A percentile compares a stretch with the other conserved stretches of the same genome.
Conservation (phyloP, 2,329 filamentous ascomycete genomes). For the Fonsecaea nubica region DNA sequence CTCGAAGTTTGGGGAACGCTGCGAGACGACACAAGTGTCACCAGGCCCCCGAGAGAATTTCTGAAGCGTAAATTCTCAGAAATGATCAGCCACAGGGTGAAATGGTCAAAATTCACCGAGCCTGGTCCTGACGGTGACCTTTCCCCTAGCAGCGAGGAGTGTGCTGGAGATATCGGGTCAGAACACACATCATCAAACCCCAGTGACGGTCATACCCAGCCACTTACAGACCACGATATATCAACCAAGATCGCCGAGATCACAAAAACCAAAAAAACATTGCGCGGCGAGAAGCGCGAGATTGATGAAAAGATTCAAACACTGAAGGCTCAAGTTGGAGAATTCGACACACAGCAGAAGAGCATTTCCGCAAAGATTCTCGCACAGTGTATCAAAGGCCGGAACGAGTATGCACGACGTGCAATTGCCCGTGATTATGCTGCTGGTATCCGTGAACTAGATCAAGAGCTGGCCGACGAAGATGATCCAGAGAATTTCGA, state of each 20-base stretch:
- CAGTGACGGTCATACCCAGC: neutral
- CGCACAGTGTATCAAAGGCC: slow-evolving; percentile 56
- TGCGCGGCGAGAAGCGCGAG: neutral
- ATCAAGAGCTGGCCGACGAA: slow-evolving; percentile 61
- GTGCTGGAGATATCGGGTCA: neutral
- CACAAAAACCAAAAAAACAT: neutral
- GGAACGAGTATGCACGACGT: slow-evolving; percentile 63
- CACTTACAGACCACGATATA: slow-evolving; percentile 11
- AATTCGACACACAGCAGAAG: slow-evolving; percentile 43
- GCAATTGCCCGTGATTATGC: slow-evolving; percentile 67
- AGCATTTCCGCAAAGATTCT: slow-evolving; percentile 45
- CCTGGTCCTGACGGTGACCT: slow-evolving; percentile 3
- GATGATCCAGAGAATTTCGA: slow-evolving; percentile 63
- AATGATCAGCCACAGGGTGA: neutral
- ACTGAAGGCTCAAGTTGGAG: slow-evolving; percentile 33
- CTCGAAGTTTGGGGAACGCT: slow-evolving; percentile 3
- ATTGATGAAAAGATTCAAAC: neutral
- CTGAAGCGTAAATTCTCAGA: slow-evolving; percentile 11
- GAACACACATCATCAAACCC: neutral
- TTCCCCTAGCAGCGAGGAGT: neutral
- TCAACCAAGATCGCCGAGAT: slow-evolving; percentile 7
- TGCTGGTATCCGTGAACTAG: slow-evolving; percentile 64
- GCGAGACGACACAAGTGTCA: neutral
- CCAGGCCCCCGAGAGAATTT: neutral
- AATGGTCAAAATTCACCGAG: neutral